Percentiles rank a stretch among this genome's conserved stretches.
These are phyloP conservation scores for Albifimbria verrucaria DNA, from an alignment of 2,329 filamentous ascomycete genomes.

Conservation along the genomic window DNA sequence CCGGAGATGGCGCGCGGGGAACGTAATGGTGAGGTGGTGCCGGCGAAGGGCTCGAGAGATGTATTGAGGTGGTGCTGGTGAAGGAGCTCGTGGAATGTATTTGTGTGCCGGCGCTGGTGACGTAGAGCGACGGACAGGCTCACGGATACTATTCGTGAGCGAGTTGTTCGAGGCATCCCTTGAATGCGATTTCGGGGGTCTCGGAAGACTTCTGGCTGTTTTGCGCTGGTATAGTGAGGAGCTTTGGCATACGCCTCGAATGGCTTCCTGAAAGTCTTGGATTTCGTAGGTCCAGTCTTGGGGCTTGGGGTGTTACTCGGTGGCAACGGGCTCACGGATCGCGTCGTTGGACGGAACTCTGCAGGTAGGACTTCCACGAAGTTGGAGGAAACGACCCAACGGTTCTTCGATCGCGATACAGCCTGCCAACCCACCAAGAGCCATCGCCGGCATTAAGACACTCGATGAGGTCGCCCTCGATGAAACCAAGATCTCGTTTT, in stretches of 20 bases:
- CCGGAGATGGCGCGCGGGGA: constrained; percentile 27
- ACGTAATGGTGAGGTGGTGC: constrained; percentile 20
- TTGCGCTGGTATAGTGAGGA: constrained; percentile 62
- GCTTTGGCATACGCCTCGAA: constrained; percentile 66
- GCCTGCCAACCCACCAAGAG: constrained; percentile 94
- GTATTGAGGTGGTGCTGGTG: constrained; percentile 19
- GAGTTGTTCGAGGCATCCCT: constrained; percentile 40
- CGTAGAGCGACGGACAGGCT: constrained; percentile 18
- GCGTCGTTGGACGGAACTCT: constrained; percentile 72
- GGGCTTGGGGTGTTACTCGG: constrained; percentile 52
- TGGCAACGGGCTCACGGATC: constrained; percentile 60
- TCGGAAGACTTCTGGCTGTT: constrained; percentile 56
- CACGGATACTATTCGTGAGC: constrained; percentile 20
- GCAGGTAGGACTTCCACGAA: constrained; percentile 90
- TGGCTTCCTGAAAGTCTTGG: constrained; percentile 62
- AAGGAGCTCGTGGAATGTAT: constrained; percentile 5
- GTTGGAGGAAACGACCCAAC: constrained; percentile 96
- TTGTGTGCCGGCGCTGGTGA: constrained; percentile 31
- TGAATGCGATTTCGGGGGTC: constrained; percentile 35
- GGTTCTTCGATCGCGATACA: constrained; percentile 85
- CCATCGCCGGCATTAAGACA: constrained; percentile 97
- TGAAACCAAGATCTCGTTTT: constrained; percentile 91
- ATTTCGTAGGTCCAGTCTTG: constrained; percentile 54
- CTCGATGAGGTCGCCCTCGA: constrained; percentile 97
- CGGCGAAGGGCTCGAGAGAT: constrained; percentile 27